Conservation (phyloP, 345 rosid species). For the Euphorbia tirucalli region DNA sequence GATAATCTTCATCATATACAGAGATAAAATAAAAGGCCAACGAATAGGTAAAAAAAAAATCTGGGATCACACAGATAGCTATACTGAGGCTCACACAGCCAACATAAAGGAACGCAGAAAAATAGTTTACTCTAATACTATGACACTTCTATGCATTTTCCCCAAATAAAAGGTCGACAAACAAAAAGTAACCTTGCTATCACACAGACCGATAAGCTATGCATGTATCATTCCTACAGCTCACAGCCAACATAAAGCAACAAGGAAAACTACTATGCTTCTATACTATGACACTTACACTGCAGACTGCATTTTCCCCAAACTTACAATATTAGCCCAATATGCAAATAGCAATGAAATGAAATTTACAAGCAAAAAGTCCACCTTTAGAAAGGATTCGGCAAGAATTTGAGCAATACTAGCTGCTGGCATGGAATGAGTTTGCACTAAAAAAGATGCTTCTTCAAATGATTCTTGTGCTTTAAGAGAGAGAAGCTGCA, state of each 20-base stretch:
- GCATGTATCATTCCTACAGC: neutral
- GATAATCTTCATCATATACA: neutral
- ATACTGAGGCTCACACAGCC: too few relatives aligned
- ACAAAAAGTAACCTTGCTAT: neutral
- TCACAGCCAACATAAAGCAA: neutral
- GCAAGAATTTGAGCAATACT: conserved; percentile 94
- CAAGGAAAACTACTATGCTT: neutral
- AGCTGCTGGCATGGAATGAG: conserved; percentile 81
- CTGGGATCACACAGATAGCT: too few relatives aligned
- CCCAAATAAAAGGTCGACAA: too few relatives aligned
- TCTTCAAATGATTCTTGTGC: conserved; percentile 97
- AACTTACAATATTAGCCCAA: conserved; percentile 6
- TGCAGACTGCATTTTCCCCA: neutral
- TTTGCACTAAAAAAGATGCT: conserved; percentile 78
- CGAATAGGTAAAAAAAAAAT: too few relatives aligned
- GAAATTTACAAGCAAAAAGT: neutral
- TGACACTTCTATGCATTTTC: too few relatives aligned
- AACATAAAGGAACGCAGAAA: too few relatives aligned
- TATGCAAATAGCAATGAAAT: conserved; percentile 14
- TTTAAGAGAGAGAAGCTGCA: conserved; percentile 92
- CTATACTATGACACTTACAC: neutral
- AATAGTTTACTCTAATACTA: too few relatives aligned
- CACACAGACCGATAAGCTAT: neutral
- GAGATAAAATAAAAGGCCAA: too few relatives aligned
- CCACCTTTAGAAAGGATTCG: conserved; percentile 85